phyloP scores from a whole-genome alignment of 2,329 filamentous ascomycete genomes.

The Aspergillus sp. region DNA sequence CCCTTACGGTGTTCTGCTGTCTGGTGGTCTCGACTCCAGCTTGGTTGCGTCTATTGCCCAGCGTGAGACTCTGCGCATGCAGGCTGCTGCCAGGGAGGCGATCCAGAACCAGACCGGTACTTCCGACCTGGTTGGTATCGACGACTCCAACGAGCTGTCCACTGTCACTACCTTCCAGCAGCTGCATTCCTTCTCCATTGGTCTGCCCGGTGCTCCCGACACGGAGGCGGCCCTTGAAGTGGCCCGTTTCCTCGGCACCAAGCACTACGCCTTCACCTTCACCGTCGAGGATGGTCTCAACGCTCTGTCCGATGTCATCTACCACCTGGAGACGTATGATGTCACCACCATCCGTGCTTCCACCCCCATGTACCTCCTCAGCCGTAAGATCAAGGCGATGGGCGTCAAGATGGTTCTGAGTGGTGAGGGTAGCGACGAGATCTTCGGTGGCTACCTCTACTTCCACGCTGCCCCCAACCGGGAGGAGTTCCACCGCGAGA shows the following conservation, averaged over 20 bases:
- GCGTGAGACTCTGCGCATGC: conserved; percentile 79
- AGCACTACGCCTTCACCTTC: conserved; percentile 97
- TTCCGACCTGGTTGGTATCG: conserved; percentile 80
- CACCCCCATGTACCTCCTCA: conserved; percentile 96
- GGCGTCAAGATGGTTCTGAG: conserved; percentile 99
- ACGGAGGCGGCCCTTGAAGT: conserved; percentile 89
- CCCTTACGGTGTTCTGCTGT: conserved; percentile 92
- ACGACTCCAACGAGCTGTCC: conserved; percentile 83
- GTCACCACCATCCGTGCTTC: conserved; percentile 98
- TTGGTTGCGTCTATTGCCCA: conserved; percentile 94
- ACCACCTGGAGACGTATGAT: conserved; percentile 95
- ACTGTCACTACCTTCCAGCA: conserved; percentile 90
- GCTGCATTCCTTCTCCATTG: conserved; percentile 98
- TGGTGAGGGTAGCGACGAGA: conserved; percentile 95
- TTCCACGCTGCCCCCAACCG: conserved; percentile 93
- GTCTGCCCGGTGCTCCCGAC: conserved; percentile 87
- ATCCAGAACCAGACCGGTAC: conserved; percentile 43
- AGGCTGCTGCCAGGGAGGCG: conserved; percentile 55
- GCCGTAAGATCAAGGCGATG: conserved; percentile 98
- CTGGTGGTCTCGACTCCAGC: conserved; percentile 92
- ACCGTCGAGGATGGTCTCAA: conserved; percentile 97
- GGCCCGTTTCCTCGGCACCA: conserved; percentile 93
- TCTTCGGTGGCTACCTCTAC: conserved; percentile 97
- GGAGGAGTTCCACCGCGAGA: conserved; percentile 93
- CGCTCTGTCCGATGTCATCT: conserved; percentile 95